phyloP scores from a whole-genome alignment of 495 filamentous ascomycete species.

The Aspergillus incahuasiensis region DNA sequence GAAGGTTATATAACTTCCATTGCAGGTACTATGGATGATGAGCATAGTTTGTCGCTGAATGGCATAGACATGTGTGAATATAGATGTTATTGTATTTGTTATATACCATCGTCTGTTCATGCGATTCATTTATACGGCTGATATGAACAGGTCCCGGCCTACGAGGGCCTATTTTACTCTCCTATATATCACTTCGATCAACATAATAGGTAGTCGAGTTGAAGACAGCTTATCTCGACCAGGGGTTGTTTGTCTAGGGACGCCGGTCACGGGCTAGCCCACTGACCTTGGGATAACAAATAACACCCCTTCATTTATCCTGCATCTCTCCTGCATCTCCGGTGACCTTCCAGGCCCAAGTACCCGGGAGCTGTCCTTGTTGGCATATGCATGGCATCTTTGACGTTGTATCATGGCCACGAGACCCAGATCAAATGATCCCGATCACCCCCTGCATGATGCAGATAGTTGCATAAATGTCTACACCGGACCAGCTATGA shows the following conservation, averaged over 20 bases:
- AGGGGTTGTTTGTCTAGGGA: background rate
- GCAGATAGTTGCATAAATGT: background rate
- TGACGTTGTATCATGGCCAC: background rate
- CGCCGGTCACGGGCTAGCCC: background rate
- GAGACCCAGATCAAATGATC: background rate
- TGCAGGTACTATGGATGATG: background rate
- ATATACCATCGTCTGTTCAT: slow-evolving; percentile 10
- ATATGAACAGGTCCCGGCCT: background rate
- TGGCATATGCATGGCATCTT: background rate
- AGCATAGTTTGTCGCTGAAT: background rate
- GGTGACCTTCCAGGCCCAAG: background rate
- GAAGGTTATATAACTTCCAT: background rate
- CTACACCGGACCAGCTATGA: background rate
- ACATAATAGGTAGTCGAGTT: too few relatives aligned
- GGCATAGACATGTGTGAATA: slow-evolving; percentile 10
- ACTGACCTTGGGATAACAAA: background rate
- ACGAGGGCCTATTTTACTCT: too few relatives aligned
- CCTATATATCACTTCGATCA: too few relatives aligned
- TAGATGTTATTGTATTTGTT: background rate
- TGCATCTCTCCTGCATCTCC: background rate
- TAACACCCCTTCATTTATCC: background rate
- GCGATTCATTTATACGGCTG: background rate
- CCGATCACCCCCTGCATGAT: slow-evolving; percentile 4
- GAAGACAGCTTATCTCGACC: background rate
- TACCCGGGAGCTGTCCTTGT: background rate